Evolutionary conservation across 2,329 filamentous ascomycete species (phyloP).

Genomic region (Mycosphaerelloides madeirae): DNA sequence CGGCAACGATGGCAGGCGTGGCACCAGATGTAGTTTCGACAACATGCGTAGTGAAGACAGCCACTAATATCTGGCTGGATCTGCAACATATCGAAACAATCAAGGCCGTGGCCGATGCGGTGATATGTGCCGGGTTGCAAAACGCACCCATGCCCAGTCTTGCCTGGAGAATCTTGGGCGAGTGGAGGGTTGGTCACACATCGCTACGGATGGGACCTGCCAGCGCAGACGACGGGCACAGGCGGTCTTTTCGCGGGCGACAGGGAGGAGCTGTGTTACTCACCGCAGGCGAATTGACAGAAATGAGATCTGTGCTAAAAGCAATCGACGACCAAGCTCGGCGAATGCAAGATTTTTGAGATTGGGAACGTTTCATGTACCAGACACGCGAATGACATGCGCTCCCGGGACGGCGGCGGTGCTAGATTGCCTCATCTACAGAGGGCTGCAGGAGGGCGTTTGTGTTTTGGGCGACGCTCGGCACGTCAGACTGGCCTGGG

Average conservation of each 20-base stretch:
- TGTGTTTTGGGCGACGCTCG: too few relatives aligned
- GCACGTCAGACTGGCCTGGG: too few relatives aligned
- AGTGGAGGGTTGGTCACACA: constrained; percentile 10
- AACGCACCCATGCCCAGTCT: constrained; percentile 14
- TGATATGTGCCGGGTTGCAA: constrained; percentile 15
- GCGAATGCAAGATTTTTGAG: constrained; percentile 5
- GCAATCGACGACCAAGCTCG: constrained; percentile 1
- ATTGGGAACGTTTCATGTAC: constrained; percentile 12
- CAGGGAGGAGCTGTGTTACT: constrained; percentile 25
- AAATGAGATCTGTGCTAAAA: constrained; percentile 16
- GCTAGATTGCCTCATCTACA: not conserved
- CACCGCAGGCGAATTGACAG: constrained; percentile 11
- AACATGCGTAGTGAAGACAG: not conserved
- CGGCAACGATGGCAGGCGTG: constrained; percentile 1
- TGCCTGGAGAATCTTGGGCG: constrained; percentile 16
- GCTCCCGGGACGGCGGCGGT: constrained; percentile 7
- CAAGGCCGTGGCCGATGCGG: constrained; percentile 3
- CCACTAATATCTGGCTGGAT: too few relatives aligned
- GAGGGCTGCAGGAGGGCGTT: not conserved
- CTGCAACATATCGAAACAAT: not conserved
- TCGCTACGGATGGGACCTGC: constrained; percentile 18
- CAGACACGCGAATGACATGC: constrained; percentile 5
- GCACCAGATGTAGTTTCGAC: constrained; percentile 6
- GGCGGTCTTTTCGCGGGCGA: constrained; percentile 16
- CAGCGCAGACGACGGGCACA: constrained; percentile 9